phyloP scores from a whole-genome alignment of 495 filamentous ascomycete genomes.

The Aspergillus diversus region DNA sequence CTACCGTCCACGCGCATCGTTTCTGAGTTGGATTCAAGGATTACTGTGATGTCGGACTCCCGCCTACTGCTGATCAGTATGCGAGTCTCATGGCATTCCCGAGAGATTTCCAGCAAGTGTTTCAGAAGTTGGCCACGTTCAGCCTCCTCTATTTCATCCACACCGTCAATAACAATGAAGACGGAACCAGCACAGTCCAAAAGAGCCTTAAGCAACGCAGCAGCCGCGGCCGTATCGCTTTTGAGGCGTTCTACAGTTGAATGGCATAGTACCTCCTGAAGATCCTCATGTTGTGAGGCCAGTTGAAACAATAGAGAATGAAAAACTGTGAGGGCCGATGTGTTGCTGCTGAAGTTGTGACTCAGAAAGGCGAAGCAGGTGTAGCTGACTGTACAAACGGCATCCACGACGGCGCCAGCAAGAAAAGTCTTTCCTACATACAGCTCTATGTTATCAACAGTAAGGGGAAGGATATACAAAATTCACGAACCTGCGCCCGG shows the following conservation, averaged over 20 bases:
- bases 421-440: slow-evolving; percentile 2
- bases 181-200: slow-evolving; percentile 1
- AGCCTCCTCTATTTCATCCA: slow-evolving; percentile 1
- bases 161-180: not conserved
- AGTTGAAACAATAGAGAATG: slow-evolving; percentile 2
- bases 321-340: not conserved
- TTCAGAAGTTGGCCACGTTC: slow-evolving; percentile 1
- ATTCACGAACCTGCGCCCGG: not conserved
- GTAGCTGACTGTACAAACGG: not conserved
- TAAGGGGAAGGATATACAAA: not conserved
- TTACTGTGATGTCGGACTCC: not conserved
- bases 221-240: not conserved
- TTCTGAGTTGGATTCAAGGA: not conserved
- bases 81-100: not conserved
- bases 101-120: not conserved
- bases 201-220: not conserved
- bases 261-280: slow-evolving; percentile 5
- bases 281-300: not conserved
- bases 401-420: not conserved
- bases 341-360: slow-evolving; percentile 5
- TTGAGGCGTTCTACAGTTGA: slow-evolving; percentile 1
- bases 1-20: not conserved
- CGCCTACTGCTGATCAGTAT: slow-evolving; percentile 7
- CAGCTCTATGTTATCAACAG: not conserved
- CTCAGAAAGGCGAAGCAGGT: slow-evolving; percentile 4